Evolutionary conservation across 2,329 filamentous ascomycete genomes (phyloP), one percentile per base, ranked within the genome.

Genomic region (Trichoderma sp.): DNA sequence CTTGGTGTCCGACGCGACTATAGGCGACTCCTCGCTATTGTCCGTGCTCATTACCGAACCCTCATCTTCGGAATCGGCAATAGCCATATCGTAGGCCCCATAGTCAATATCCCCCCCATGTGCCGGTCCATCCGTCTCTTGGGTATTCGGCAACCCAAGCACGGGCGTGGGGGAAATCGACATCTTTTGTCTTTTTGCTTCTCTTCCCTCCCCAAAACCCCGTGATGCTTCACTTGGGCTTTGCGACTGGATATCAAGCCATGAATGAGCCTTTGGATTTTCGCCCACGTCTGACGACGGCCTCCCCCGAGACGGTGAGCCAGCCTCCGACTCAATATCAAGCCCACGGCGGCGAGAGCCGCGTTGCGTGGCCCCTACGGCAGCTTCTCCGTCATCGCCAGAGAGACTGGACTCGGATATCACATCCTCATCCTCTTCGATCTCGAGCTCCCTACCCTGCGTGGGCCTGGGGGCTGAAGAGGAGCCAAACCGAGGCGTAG

Each of bases 401-500:
- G 39, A 46, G 7, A 67, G 39, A 24, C 67, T 72, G 5, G 69
- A 68, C 51, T 70, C 71, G 2, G 54, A 69, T 6, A 54, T n/a
- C 2, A 59, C 56, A 2, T 73, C 74, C 1, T 54, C 68, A 21
- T 70, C 64, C 16, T 68, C 80, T 52, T 81, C 80, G 6, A 79
- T 74, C 5, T 75, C 74, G 21, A 72, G 72, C 8, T 70, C 73
- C 55, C 73, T 72, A 59, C 71, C 70, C 67, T 76, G 78, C 61
- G 76, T 77, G 37, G 75, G 73, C 13, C 75, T 75, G 43, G 70
- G 71, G 66, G 71, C 74, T 34, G 78, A 80, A 14, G 77, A 77
- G 3, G 76, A 75, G 59, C 76, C 77, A 71, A 81, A 82, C n/a
- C 78, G 76, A 24, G 79, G 80, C 46, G 80, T 82, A 30, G 79